phyloP scores from a whole-genome alignment of 1,284 basidiomycete species.

The Vanrija sp. region DNA sequence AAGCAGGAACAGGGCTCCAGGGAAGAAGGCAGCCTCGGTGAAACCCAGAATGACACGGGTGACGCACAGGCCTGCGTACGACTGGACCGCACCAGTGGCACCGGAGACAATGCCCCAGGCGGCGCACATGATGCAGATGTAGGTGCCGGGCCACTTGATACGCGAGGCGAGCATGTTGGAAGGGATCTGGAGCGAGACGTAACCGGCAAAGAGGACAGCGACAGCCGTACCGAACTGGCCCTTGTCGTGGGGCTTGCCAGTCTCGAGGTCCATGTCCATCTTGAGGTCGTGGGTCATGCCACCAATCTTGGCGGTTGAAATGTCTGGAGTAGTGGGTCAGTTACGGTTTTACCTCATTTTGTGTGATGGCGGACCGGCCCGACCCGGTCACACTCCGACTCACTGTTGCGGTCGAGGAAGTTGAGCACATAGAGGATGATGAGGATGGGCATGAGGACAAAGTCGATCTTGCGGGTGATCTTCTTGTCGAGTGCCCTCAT shows the following conservation, averaged over 20 bases:
- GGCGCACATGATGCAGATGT: conserved; percentile 25
- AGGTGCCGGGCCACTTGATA: conserved; percentile 30
- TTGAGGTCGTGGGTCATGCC: conserved; percentile 19
- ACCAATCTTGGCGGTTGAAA: conserved; percentile 20
- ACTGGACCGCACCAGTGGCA: conserved; percentile 31
- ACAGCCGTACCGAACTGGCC: conserved; percentile 36
- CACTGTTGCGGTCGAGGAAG: conserved; percentile 8
- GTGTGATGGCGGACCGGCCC: background rate
- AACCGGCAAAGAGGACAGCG: conserved; percentile 27
- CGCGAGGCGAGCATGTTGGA: conserved; percentile 38
- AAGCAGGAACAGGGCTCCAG: conserved; percentile 34
- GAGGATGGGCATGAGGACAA: conserved; percentile 18
- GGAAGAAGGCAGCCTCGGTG: conserved; percentile 41
- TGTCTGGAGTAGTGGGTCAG: conserved; percentile 2
- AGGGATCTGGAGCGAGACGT: conserved; percentile 39
- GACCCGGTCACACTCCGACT: background rate
- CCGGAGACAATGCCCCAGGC: conserved; percentile 41
- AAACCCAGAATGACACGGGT: conserved; percentile 29
- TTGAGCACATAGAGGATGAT: conserved; percentile 12
- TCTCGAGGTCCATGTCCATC: conserved; percentile 10
- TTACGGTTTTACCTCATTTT: background rate
- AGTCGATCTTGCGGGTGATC: conserved; percentile 21
- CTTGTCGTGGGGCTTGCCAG: no score
- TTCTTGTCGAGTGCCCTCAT: conserved; percentile 27
- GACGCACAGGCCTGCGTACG: conserved; percentile 23